Percentiles rank a stretch among this genome's conserved stretches.
Conservation (phyloP, 495 filamentous ascomycete genomes). For the Neurospora pannonica region DNA sequence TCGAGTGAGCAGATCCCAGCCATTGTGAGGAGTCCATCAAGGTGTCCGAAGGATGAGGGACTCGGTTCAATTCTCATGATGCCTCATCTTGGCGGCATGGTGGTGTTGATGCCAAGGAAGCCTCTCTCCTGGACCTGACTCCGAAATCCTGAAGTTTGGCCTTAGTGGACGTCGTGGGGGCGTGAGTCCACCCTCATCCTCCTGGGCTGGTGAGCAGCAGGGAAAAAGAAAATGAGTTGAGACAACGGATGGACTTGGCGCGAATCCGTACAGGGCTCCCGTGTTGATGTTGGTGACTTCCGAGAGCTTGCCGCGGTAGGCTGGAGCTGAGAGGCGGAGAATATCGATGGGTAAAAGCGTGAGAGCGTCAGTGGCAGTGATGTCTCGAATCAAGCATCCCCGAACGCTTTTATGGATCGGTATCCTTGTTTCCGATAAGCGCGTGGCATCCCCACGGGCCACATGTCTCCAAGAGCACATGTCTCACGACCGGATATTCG, state of each 20-base stretch:
- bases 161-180: background rate
- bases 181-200: background rate
- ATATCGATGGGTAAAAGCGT: background rate
- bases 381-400: background rate
- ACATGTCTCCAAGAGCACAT: background rate
- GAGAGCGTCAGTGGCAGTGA: background rate
- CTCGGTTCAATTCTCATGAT: background rate
- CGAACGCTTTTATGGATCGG: background rate
- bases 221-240: background rate
- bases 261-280: background rate
- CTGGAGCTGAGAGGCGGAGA: background rate
- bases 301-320: background rate
- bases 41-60: background rate
- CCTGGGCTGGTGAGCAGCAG: background rate
- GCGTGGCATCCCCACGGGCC: background rate
- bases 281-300: background rate
- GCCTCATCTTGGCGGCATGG: background rate
- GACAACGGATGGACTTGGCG: background rate
- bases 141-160: background rate
- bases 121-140: background rate
- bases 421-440: background rate
- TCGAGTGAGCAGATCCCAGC: background rate
- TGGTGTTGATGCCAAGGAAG: background rate
- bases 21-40: background rate
- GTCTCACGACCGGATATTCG: background rate